Conservation (phyloP, 1,139 yeast genomes). For the Saccharomyces hybrid region DNA sequence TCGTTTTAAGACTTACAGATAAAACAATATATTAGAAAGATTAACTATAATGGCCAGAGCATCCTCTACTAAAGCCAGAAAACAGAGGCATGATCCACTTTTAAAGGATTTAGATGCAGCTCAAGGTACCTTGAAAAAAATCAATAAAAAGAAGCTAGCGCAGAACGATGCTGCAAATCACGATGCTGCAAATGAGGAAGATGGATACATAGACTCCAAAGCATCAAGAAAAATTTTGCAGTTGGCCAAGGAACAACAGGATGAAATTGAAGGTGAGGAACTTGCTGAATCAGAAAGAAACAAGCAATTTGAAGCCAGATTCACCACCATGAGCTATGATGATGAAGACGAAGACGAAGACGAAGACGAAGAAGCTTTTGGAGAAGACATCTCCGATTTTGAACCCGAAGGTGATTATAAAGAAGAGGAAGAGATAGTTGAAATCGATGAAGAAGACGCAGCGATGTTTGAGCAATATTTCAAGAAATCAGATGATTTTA, state of each 20-base stretch:
- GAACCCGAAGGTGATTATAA: slow-evolving; percentile 40
- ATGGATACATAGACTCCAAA: slow-evolving; percentile 63
- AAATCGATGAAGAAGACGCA: slow-evolving; percentile 63
- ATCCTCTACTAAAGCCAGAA: slow-evolving; percentile 43
- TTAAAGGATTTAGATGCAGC: slow-evolving; percentile 66
- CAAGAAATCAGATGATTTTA: slow-evolving; percentile 37
- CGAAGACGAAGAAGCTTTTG: slow-evolving; percentile 33
- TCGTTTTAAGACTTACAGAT: neutral
- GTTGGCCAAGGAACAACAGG: slow-evolving; percentile 87
- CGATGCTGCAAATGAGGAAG: slow-evolving; percentile 36
- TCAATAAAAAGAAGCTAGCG: slow-evolving; percentile 26
- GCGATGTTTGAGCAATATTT: slow-evolving; percentile 63
- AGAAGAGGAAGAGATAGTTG: slow-evolving; percentile 50
- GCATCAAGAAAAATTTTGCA: slow-evolving; percentile 80
- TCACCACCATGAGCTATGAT: slow-evolving; percentile 22
- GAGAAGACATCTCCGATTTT: slow-evolving; percentile 46
- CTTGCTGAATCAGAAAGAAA: slow-evolving; percentile 29
- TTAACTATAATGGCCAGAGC: slow-evolving; percentile 56
- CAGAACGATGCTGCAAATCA: slow-evolving; percentile 27
- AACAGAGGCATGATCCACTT: slow-evolving; percentile 67
- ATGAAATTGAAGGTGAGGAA: slow-evolving; percentile 52
- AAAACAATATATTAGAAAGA: neutral
- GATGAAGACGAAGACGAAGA: slow-evolving; percentile 36
- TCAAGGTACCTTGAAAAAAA: slow-evolving; percentile 58
- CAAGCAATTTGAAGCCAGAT: slow-evolving; percentile 24